Conservation (phyloP, 108 stramenopile species). For the Aurantiochytrium sp. region DNA sequence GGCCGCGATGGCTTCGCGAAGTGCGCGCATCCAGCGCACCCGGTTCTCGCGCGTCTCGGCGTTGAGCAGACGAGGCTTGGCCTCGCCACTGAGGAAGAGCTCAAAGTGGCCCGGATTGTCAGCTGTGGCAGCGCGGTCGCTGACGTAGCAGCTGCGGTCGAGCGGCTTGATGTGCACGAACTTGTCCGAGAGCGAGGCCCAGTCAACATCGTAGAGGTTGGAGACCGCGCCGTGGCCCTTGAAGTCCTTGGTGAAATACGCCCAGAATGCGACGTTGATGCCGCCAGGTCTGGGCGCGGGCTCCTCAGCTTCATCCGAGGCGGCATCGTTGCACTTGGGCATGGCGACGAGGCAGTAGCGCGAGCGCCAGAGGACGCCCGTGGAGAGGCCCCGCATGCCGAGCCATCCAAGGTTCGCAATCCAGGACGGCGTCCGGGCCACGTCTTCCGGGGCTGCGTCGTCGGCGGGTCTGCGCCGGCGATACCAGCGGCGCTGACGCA, state of each 20-base stretch:
- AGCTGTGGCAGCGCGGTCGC: background rate
- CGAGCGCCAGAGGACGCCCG: background rate
- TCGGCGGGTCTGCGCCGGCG: background rate
- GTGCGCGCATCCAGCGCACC: background rate
- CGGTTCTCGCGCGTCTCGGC: background rate
- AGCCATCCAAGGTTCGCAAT: background rate
- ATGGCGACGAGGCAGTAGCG: background rate
- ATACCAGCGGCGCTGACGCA: constrained; percentile 20
- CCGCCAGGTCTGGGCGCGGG: background rate
- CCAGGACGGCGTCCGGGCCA: background rate
- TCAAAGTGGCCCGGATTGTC: background rate
- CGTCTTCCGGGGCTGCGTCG: background rate
- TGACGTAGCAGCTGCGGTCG: background rate
- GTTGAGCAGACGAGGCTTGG: background rate
- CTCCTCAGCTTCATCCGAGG: background rate
- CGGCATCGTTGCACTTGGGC: background rate
- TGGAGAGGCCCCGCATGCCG: background rate
- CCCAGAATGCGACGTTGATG: constrained; percentile 5
- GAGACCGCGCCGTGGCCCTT: background rate
- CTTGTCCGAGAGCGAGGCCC: background rate
- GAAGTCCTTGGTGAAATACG: background rate
- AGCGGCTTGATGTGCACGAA: background rate
- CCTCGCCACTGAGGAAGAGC: background rate
- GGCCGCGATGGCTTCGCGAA: background rate
- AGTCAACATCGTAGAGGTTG: background rate